These are phyloP conservation scores for Ogataea parapolymorpha DNA, from an alignment of 805 yeast species.

Conservation along the genomic window DNA sequence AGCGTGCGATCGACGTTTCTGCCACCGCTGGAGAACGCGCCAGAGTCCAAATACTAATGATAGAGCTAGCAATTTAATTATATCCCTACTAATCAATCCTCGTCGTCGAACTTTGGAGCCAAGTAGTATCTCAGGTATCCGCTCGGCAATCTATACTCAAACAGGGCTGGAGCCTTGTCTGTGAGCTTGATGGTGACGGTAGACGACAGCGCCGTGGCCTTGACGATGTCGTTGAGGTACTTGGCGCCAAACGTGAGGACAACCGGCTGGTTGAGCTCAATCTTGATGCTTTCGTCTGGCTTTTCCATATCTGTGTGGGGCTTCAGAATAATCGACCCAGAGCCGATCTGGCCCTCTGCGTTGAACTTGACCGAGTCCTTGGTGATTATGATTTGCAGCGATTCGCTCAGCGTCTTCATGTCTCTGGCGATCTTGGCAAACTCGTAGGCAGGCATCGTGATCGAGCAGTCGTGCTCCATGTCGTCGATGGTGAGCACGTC, in stretches of 20 bases:
- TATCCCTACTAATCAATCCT: constrained; percentile 44
- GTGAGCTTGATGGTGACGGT: constrained; percentile 83
- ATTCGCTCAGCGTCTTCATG: constrained; percentile 80
- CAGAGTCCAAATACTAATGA: constrained; percentile 26
- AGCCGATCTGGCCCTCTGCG: constrained; percentile 89
- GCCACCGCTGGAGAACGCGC: constrained; percentile 22
- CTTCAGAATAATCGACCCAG: constrained; percentile 81
- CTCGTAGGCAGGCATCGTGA: constrained; percentile 84
- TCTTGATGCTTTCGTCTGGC: constrained; percentile 69
- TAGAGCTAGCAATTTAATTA: constrained; percentile 1
- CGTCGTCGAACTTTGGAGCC: constrained; percentile 97
- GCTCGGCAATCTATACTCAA: constrained; percentile 86
- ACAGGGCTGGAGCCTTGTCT: constrained; percentile 88
- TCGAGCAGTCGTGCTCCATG: constrained; percentile 81
- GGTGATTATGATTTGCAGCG: constrained; percentile 79
- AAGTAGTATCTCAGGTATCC: constrained; percentile 93
- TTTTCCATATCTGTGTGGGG: constrained; percentile 79
- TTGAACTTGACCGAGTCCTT: constrained; percentile 89
- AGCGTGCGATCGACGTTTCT: constrained; percentile 54
- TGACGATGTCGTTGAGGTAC: constrained; percentile 86
- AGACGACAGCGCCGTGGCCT: constrained; percentile 76
- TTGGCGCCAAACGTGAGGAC: constrained; percentile 87
- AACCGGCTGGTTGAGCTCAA: constrained; percentile 82
- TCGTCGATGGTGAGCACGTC: constrained; percentile 93
- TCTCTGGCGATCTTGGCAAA: constrained; percentile 89